Base-by-base conservation (phyloP, 1,139 yeast genomes). In the Sugiyamaella grinbergsii region DNA sequence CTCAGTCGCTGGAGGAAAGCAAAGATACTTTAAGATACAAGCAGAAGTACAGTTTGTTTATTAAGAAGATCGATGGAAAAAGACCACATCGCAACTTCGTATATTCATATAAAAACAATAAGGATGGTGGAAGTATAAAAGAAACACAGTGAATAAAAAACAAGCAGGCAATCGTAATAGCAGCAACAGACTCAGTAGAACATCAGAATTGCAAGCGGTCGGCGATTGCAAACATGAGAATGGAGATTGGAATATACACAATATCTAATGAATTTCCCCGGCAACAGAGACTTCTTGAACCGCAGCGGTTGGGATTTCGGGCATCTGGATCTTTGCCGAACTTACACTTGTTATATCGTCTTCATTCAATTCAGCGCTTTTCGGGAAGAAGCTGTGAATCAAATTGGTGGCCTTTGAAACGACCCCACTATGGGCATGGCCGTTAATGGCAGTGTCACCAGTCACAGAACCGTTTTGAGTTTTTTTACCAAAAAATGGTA, bases 351-450 rank as follows among this genome's bases (percentile, higher is more conserved):
- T 11, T 16, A 16, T 15, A 8, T 18, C 37, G 4, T 16, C 15
- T 13, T 18, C 28, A 22, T 13, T 22, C 16, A 18, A 20, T 10
- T 22, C 28, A 5, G 40, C 11, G 16, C 28, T 36, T 20, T 28
- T 36, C 10, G 41, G 47, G 11, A 43, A 18, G 36, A 24, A 43
- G 16, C 36, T 34, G 20, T 23, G 36, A 24, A 47, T 18, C 5
- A 39, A 15, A 8, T 23, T 47, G 23, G 45, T 32, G n/a, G 46
- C 50, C 11, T 46, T 29, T 15, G 50, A 39, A 18, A 47, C 36
- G 10, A 37, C 41, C n/a, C 47, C 33, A 18, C 28, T 26, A 4
- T 5, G 3, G 13, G 8, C 22, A 11, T n/a, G 19, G 5, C 28
- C 45, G n/a, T 42, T 18, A 5, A 33, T 5, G 4, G 40, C 18